Evolutionary conservation across 371 early-diverging fungal genomes (phyloP).

Genomic region (Mortierella polycephala): DNA sequence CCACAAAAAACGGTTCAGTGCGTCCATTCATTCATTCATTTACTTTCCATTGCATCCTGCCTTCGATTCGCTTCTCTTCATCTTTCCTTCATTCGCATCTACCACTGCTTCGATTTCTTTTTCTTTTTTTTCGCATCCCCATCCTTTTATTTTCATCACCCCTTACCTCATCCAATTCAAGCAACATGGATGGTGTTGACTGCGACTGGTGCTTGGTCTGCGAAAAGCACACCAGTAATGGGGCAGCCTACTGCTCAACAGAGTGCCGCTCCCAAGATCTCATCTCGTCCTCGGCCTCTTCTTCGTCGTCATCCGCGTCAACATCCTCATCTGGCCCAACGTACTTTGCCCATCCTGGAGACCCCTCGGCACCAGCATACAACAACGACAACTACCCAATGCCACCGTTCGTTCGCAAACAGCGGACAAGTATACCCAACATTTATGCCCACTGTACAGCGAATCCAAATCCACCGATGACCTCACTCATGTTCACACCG

Average conservation of each 20-base stretch:
- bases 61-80: background rate
- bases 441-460: slow-evolving; percentile 50
- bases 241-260: slow-evolving; percentile 44
- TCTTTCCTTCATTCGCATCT: background rate
- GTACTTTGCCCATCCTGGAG: slow-evolving; percentile 26
- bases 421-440: slow-evolving; percentile 53
- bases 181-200: slow-evolving; percentile 49
- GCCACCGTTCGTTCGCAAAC: slow-evolving; percentile 55
- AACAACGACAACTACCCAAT: slow-evolving; percentile 33
- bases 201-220: slow-evolving; percentile 56
- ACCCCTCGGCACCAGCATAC: slow-evolving; percentile 8
- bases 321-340: slow-evolving; percentile 22
- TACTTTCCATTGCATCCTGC: background rate
- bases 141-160: background rate
- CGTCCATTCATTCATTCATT: background rate
- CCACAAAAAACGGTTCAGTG: background rate
- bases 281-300: slow-evolving; percentile 52
- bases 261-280: slow-evolving; percentile 51
- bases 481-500: slow-evolving; percentile 18
- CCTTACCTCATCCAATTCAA: background rate
- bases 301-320: slow-evolving; percentile 35
- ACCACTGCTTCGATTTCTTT: background rate
- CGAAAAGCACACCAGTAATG: slow-evolving; percentile 46
- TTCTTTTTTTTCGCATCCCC: background rate
- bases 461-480: slow-evolving; percentile 36